Base-by-base conservation (phyloP, 2,329 filamentous ascomycete species). In the Mycosphaerella sp. region DNA sequence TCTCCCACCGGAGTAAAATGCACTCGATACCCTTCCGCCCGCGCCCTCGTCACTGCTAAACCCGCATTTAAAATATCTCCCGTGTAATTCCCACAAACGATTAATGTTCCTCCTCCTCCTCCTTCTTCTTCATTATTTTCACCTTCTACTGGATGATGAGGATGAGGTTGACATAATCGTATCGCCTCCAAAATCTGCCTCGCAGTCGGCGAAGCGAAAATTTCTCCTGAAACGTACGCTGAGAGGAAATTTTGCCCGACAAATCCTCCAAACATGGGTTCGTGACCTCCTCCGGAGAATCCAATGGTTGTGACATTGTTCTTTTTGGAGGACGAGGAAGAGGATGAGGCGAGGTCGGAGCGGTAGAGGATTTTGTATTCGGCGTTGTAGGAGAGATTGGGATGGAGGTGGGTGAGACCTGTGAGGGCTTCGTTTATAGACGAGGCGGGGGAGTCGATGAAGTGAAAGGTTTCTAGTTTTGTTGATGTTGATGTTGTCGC, bases 21-120 rank as follows among this genome's bases (percentile, higher is more conserved):
- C 59, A 79, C 79, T 48, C 72, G 75, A 59, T 78, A 76, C 14
- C 80, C 80, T 21, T 71, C 73, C 4, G 79, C 78, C 45, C 76
- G 76, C 38, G 78, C 81, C 67, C 77, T 81, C 60, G 81, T 80
- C 48, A 78, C 78, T 2, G 81, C 81, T 10, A 83, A 69, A 1
- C 80, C 80, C 59, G 83, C 82, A 64, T 84, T 81, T 56, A 84
- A 70, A 54, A 81, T 81, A 66, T 84, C 81, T 45, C 81, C 81
- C 0, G 81, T 84, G 66, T 84, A 84, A 68, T 85, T 85, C 44
- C 80, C 83, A 56, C 84, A 78, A 47, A 85, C 77, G 1, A 85
- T 71, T 45, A 85, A 78, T 2, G 78, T 78, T 38, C 82, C 82
- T 40, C 21, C 21, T 21, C 3, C 21, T 21, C 3, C 21, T 21